Conservation (phyloP, 108 stramenopile species). For the Nitzschia sp. region DNA sequence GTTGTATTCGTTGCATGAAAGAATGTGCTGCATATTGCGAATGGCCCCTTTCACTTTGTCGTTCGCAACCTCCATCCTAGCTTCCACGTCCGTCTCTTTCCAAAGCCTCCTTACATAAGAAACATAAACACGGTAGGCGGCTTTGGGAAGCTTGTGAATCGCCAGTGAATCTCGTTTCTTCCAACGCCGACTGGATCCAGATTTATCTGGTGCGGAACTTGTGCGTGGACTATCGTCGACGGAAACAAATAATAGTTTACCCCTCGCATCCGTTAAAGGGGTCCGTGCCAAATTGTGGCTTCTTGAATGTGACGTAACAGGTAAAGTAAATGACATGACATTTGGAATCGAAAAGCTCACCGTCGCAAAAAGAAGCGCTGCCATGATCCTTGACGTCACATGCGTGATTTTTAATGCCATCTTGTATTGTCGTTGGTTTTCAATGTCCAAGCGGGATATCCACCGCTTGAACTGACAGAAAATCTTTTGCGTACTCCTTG, state of each 20-base stretch:
- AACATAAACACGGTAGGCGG: slow-evolving; percentile 25
- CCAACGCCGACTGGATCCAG: background rate
- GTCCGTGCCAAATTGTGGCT: too few relatives aligned
- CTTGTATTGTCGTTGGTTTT: too few relatives aligned
- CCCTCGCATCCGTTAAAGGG: too few relatives aligned
- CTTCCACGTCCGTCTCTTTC: slow-evolving; percentile 49
- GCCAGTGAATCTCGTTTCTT: background rate
- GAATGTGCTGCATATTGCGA: slow-evolving; percentile 39
- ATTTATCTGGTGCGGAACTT: background rate
- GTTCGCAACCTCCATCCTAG: slow-evolving; percentile 40
- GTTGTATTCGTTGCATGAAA: slow-evolving; percentile 32
- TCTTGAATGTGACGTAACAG: too few relatives aligned
- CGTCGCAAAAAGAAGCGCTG: too few relatives aligned
- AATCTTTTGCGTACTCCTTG: too few relatives aligned
- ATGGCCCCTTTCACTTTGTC: slow-evolving; percentile 43
- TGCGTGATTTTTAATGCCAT: too few relatives aligned
- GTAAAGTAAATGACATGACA: too few relatives aligned
- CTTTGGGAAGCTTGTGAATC: slow-evolving; percentile 17
- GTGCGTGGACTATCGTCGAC: background rate
- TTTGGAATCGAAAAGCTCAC: too few relatives aligned
- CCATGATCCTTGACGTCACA: too few relatives aligned
- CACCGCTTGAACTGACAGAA: too few relatives aligned
- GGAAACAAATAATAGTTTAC: background rate
- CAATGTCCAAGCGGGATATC: too few relatives aligned
- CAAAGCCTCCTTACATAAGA: slow-evolving; percentile 50